Conservation (phyloP, 331 rosid species). For the Acacia concinna region DNA sequence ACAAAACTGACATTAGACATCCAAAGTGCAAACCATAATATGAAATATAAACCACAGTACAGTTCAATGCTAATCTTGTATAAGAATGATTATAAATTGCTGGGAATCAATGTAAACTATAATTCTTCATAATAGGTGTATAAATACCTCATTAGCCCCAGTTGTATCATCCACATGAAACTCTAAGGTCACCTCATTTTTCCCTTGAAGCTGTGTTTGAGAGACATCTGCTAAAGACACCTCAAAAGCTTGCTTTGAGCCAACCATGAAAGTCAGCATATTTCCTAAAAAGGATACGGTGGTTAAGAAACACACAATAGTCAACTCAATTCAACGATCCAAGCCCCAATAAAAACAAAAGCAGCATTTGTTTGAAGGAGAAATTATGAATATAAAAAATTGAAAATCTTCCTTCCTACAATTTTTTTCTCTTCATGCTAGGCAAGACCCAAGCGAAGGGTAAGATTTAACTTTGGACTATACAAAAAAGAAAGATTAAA, state of each 20-base stretch:
- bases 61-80: background rate
- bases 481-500: background rate
- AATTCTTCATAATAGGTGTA: background rate
- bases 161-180: slow-evolving; percentile 97
- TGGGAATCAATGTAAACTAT: slow-evolving; percentile 10
- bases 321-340: slow-evolving; percentile 10
- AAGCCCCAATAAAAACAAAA: background rate
- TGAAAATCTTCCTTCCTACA: slow-evolving; percentile 1
- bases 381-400: slow-evolving; percentile 3
- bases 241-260: slow-evolving; percentile 96
- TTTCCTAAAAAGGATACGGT: slow-evolving; percentile 61
- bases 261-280: slow-evolving; percentile 87
- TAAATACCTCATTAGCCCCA: slow-evolving; percentile 89
- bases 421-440: background rate
- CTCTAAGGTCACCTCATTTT: slow-evolving; percentile 90
- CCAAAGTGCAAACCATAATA: slow-evolving; percentile 5
- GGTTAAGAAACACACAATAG: slow-evolving; percentile 8
- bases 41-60: background rate
- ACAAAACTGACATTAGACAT: slow-evolving; percentile 20
- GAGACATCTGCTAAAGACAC: slow-evolving; percentile 96
- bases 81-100: slow-evolving; percentile 4
- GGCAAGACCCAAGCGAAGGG: background rate
- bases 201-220: slow-evolving; percentile 93
- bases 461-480: background rate
- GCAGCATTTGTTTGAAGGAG: slow-evolving; percentile 2